Base-by-base conservation (phyloP, 371 early-diverging fungal species). In the Mortierella polycephala region DNA sequence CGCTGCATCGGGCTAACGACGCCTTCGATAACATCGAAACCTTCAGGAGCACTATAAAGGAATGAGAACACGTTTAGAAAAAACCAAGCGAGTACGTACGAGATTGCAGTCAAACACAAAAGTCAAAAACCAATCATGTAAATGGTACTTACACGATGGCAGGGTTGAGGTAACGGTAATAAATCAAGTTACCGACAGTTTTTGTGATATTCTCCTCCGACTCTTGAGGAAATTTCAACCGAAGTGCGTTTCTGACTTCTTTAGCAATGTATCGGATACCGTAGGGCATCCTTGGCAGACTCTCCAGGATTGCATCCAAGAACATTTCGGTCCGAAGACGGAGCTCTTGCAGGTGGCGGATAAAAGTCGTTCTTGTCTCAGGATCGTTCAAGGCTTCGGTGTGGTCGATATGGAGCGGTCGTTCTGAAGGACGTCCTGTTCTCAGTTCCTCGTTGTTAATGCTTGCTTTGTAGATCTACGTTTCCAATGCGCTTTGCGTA, bases 141-240 rank as follows among this genome's bases (percentile, higher is more conserved):
- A 20, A 9, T 6, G 6, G n/a, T 6, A 84, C 90, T 86, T 86
- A 93, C 90, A 96, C 91, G 68, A 99, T 97, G n/a, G 96, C 98
- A 18, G 98, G 98, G 82, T 96, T 98, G 69, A 99, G 90, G 83
- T 97, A 98, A 45, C 97, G 92, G 83, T 97, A 97, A 83, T 97
- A 99, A 46, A 99, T 92, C 71, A 98, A 85, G 74, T 97, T 94
- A 10, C 98, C 97, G 46, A 99, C 92, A 18, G 96, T 89, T 72
- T 92, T 91, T 61, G 90, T 87, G 57, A 96, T 91, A 62, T 91
- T 92, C 40, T 89, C 89, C 54, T 94, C 91, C 7, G 89, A 86
- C 69, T 94, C 92, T 1, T 91, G 84, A 0, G 94, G 93, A 87
- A 99, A 98, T 60, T 95, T 84, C 20, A 85, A 88, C 60, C 90